Evolutionary conservation across 768 basidiomycete genomes (phyloP).

Genomic region (Pholiota conissans): DNA sequence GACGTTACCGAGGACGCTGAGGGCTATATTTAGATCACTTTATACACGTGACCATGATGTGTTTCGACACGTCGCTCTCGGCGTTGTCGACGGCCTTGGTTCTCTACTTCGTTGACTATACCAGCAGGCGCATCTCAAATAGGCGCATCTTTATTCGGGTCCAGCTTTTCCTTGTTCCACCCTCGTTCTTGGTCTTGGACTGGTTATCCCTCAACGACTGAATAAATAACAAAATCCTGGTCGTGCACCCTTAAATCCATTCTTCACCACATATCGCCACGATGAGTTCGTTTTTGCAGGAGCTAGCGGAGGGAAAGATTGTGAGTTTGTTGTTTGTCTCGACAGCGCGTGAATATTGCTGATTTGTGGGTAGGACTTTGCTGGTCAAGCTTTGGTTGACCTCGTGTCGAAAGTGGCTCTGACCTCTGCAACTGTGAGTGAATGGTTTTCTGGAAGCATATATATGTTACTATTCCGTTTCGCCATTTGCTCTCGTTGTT

Average conservation of each 20-base stretch:
- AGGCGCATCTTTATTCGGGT: background rate
- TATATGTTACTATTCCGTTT: background rate
- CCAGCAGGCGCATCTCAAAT: background rate
- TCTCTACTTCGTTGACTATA: background rate
- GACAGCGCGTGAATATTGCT: background rate
- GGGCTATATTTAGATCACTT: too few species aligned
- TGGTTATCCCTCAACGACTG: too few species aligned
- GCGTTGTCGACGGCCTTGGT: background rate
- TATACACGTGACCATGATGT: background rate
- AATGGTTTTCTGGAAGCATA: background rate
- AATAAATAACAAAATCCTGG: too few species aligned
- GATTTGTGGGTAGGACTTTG: slow-evolving; percentile 49
- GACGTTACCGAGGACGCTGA: too few species aligned
- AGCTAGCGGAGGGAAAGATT: slow-evolving; percentile 41
- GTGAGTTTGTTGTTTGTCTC: slow-evolving; percentile 24
- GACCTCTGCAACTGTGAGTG: slow-evolving; percentile 46
- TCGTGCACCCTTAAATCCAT: too few species aligned
- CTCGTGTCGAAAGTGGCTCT: slow-evolving; percentile 42
- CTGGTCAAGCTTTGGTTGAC: slow-evolving; percentile 58
- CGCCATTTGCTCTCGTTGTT: slow-evolving; percentile 1
- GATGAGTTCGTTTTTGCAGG: slow-evolving; percentile 24
- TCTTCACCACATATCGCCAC: background rate
- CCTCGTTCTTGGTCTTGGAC: too few species aligned
- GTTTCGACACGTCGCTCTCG: background rate
- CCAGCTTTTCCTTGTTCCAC: too few species aligned